Conservation (phyloP, 768 basidiomycete species). For the Termitomyces sp. region DNA sequence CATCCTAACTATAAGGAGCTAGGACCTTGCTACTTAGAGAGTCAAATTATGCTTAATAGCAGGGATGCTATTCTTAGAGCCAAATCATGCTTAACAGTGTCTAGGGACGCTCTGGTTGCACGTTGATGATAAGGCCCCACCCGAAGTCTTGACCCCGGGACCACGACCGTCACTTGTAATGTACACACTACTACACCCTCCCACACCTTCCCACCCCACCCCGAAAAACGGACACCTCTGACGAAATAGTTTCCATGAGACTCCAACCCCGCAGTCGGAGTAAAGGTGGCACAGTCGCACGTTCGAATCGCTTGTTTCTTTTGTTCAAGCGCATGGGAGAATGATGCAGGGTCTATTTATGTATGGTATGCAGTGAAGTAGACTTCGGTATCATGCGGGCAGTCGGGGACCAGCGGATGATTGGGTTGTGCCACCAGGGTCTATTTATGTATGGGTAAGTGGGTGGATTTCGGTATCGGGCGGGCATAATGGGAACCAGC, state of each 20-base stretch:
- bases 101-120: neutral
- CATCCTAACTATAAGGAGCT: neutral
- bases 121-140: neutral
- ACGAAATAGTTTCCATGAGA: neutral
- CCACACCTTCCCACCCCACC: neutral
- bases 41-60: no score
- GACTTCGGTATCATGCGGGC: no score
- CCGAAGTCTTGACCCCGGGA: no score
- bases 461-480: no score
- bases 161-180: neutral
- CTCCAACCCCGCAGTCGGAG: neutral
- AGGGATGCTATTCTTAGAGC: no score
- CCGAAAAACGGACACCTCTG: no score
- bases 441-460: neutral
- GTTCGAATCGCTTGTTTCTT: neutral
- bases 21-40: neutral
- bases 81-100: no score
- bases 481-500: no score
- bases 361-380: no score
- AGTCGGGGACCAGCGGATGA: no score
- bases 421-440: neutral
- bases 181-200: neutral
- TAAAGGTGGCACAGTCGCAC: neutral
- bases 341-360: no score
- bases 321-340: neutral